phyloP scores from a whole-genome alignment of 768 basidiomycete species.

The Lactifluus piperatus region DNA sequence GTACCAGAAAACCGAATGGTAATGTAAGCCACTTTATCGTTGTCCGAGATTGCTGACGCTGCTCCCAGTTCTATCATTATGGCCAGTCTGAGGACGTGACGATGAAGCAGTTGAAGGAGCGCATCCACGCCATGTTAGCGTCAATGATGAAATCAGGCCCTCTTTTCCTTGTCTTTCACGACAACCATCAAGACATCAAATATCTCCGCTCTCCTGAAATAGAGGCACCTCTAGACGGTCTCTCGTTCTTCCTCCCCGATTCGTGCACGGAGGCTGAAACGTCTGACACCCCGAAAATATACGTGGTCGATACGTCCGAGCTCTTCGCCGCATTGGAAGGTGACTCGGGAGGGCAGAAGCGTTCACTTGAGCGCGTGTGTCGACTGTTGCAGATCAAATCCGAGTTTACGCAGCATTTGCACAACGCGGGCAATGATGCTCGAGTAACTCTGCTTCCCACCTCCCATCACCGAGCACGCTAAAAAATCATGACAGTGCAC shows the following conservation, averaged over 20 bases:
- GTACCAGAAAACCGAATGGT: conserved; percentile 59
- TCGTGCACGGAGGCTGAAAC: conserved; percentile 15
- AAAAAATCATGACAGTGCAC: conserved; percentile 45
- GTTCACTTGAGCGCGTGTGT: conserved; percentile 54
- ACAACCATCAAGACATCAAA: conserved; percentile 71
- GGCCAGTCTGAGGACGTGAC: conserved; percentile 51
- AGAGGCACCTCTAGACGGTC: conserved; percentile 42
- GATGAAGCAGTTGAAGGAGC: conserved; percentile 41
- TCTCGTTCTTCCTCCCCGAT: conserved; percentile 53
- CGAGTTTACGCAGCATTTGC: conserved; percentile 39
- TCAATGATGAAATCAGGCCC: conserved; percentile 40
- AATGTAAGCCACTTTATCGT: conserved; percentile 8
- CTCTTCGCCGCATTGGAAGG: conserved; percentile 72
- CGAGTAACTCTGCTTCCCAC: conserved; percentile 39
- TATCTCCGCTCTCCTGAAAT: conserved; percentile 46
- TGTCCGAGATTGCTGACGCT: not conserved
- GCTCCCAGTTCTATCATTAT: conserved; percentile 51
- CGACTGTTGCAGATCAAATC: conserved; percentile 45
- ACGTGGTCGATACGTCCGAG: conserved; percentile 63
- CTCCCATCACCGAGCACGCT: not conserved
- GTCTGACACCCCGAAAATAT: conserved; percentile 44
- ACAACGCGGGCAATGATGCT: conserved; percentile 87
- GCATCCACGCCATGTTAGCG: conserved; percentile 40
- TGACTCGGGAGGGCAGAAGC: conserved; percentile 40
- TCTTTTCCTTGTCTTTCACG: conserved; percentile 76